Evolutionary conservation across 1,284 basidiomycete species (phyloP), one percentile per base, ranked within the genome.

Genomic region (Sphaerobolus stellatus): DNA sequence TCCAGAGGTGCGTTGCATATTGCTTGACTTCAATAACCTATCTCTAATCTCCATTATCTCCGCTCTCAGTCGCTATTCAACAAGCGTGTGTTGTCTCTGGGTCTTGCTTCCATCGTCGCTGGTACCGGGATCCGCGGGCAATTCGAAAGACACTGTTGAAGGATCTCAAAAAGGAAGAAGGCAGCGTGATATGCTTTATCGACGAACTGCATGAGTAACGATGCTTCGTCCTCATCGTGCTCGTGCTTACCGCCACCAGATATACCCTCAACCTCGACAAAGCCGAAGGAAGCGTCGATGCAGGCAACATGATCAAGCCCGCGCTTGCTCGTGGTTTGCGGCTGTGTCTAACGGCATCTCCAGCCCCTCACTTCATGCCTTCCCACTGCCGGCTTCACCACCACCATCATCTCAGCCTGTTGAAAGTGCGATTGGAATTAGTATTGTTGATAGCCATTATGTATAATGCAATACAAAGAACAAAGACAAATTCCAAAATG

Each of bases 271-370:
- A 92, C 59, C 81, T 95, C 11, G 94, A 94, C 2, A 96, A 96
- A 70, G 81, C 91, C 0, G 94, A 96, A 73, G 94, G 94, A n/a
- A 89, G 88, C 57, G 88, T 97, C 59, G 92, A 96, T 62, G 94
- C 90, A 1, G 92, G 90, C 0, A 92, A 96, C 65, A 90, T 93
- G 88, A 90, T 94, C 61, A 94, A 93, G 65, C 90, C 91, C 28
- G 88, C 91, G 0, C 78, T 95, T 4, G 92, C 92, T 2, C 77
- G 92, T 38, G 93, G 93, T 3, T 72, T 95, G 3, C 89, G 92
- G 64, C 81, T 94, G n/a, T n/a, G n/a, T n/a, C n/a, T n/a, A n/a
- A n/a, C n/a, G n/a, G n/a, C n/a, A n/a, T n/a, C n/a, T n/a, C n/a
- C n/a, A n/a, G n/a, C n/a, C n/a, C n/a, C n/a, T n/a, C n/a, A n/a